Conservation (phyloP, 768 basidiomycete species). For the Omphalotus guepiniiformis region DNA sequence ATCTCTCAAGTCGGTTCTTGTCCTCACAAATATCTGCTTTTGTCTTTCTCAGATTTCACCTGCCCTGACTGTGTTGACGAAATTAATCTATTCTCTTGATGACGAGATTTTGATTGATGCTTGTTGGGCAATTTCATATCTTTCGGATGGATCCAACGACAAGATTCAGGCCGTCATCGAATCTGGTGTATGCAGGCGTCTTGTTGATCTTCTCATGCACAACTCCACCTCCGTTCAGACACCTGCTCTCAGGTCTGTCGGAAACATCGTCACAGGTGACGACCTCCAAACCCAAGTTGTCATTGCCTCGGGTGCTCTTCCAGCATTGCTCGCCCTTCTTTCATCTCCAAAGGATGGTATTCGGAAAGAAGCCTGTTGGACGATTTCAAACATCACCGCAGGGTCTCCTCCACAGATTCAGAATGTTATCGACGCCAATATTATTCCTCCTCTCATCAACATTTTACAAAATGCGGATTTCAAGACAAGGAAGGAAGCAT, state of each 20-base stretch:
- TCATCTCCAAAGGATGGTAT: slow-evolving; percentile 99
- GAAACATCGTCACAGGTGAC: slow-evolving; percentile 99
- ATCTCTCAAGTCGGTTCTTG: slow-evolving; percentile 7
- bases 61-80: slow-evolving; percentile 93
- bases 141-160: slow-evolving; percentile 98
- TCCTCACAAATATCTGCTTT: slow-evolving; percentile 15
- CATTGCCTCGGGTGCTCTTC: slow-evolving; percentile 95
- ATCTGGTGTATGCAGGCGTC: slow-evolving; percentile 93
- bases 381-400: slow-evolving; percentile 97
- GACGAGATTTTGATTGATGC: slow-evolving; percentile 99
- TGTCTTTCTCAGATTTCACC: slow-evolving; percentile 78
- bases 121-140: slow-evolving; percentile 99
- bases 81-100: slow-evolving; percentile 97
- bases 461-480: slow-evolving; percentile 97
- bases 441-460: slow-evolving; percentile 97
- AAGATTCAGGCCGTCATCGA: slow-evolving; percentile 99
- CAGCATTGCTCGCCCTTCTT: slow-evolving; percentile 87
- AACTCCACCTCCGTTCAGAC: slow-evolving; percentile 95
- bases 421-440: slow-evolving; percentile 95
- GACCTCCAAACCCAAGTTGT: slow-evolving; percentile 99
- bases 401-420: slow-evolving; percentile 97
- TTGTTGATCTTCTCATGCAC: slow-evolving; percentile 96
- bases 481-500: slow-evolving; percentile 99
- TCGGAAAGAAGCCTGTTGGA: slow-evolving; percentile 99
- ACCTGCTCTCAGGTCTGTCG: slow-evolving; percentile 95